These are phyloP conservation scores for Xylaria venustula DNA, from an alignment of 495 filamentous ascomycete genomes.

Conservation along the genomic window DNA sequence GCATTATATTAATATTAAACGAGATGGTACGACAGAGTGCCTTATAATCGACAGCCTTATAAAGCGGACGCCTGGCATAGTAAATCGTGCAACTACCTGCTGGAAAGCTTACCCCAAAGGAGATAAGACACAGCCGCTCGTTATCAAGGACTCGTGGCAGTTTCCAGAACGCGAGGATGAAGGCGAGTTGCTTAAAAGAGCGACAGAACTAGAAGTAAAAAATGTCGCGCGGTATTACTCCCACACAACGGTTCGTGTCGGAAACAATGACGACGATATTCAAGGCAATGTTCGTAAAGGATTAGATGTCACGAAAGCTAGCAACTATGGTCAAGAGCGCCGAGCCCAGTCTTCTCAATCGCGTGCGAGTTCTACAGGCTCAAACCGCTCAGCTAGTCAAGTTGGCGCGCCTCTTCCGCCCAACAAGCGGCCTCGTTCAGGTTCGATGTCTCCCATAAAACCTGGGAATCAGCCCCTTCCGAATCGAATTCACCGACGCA, in stretches of 20 bases:
- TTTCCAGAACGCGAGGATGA: constrained; percentile 48
- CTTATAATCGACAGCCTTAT: constrained; percentile 45
- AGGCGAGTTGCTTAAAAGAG: constrained; percentile 37
- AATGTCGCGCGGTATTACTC: constrained; percentile 46
- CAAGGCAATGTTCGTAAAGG: constrained; percentile 32
- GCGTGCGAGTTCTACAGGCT: constrained; percentile 19
- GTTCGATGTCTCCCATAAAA: constrained; percentile 28
- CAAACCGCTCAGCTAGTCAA: constrained; percentile 36
- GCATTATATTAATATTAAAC: constrained; percentile 39
- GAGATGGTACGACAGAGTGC: constrained; percentile 35
- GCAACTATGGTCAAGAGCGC: constrained; percentile 33
- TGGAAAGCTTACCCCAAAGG: constrained; percentile 43
- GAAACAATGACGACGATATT: constrained; percentile 36
- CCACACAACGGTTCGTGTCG: constrained; percentile 41
- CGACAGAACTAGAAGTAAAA: constrained; percentile 35
- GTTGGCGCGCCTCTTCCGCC: constrained; percentile 29
- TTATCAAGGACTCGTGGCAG: constrained; percentile 52
- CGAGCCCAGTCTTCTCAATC: constrained; percentile 31
- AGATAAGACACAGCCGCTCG: constrained; percentile 27
- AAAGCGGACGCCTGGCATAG: constrained; percentile 31
- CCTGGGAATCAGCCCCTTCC: constrained; percentile 14
- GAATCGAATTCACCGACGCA: constrained; percentile 42
- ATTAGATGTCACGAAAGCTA: constrained; percentile 36
- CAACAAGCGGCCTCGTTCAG: constrained; percentile 36
- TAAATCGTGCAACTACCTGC: constrained; percentile 46